These are phyloP conservation scores for Trichoderma brevicompactum DNA, from an alignment of 2,329 filamentous ascomycete genomes.

Conservation along the genomic window DNA sequence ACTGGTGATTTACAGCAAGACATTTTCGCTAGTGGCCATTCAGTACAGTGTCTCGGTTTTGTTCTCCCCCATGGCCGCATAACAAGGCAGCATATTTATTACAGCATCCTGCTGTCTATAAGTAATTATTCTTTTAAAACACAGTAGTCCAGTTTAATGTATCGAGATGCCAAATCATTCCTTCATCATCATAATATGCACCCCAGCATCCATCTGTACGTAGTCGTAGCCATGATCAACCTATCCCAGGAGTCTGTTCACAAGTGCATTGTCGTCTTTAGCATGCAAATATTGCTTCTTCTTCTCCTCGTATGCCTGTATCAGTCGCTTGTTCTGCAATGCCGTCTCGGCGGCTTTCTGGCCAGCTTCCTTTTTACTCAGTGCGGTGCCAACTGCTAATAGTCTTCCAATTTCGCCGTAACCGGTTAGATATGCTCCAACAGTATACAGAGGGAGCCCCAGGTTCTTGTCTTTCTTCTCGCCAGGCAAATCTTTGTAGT, in stretches of 20 bases:
- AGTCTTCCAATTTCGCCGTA: conserved; percentile 68
- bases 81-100: background rate
- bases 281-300: conserved; percentile 51
- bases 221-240: background rate
- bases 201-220: background rate
- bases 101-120: background rate
- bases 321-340: conserved; percentile 68
- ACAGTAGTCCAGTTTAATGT: background rate
- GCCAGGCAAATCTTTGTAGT: conserved; percentile 62
- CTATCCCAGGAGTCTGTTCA: conserved; percentile 8
- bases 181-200: background rate
- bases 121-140: background rate
- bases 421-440: conserved; percentile 68
- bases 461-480: conserved; percentile 58
- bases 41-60: background rate
- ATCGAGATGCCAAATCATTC: background rate
- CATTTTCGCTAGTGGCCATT: conserved; percentile 1
- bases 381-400: conserved; percentile 65
- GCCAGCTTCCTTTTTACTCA: conserved; percentile 72
- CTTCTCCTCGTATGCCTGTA: conserved; percentile 54
- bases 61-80: too few species aligned
- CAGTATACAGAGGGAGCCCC: conserved; percentile 61
- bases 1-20: background rate
- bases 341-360: conserved; percentile 67
- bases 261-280: conserved; percentile 9